These are phyloP conservation scores for Metarhizium sp. DNA, from an alignment of 2,329 filamentous ascomycete genomes.

Conservation along the genomic window DNA sequence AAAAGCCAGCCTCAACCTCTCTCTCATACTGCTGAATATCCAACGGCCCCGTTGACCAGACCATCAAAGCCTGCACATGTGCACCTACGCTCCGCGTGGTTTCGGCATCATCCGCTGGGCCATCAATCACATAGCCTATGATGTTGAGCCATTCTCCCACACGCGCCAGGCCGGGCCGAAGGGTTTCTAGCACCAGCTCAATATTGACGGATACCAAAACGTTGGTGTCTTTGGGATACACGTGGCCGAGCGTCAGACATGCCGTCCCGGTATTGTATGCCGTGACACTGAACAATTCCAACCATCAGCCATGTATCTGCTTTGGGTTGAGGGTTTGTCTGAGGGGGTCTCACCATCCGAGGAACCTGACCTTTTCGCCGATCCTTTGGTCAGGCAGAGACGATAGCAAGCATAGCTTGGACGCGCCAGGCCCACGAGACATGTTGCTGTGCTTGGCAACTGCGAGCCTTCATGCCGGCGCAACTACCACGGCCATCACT, in stretches of 20 bases:
- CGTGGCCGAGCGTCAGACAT: constrained; percentile 58
- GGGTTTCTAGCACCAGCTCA: constrained; percentile 55
- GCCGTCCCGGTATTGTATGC: constrained; percentile 45
- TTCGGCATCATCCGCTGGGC: not conserved
- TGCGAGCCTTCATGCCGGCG: not conserved
- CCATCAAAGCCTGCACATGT: constrained; percentile 61
- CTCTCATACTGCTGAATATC: constrained; percentile 63
- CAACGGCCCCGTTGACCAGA: constrained; percentile 70
- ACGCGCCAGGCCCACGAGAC: constrained; percentile 54
- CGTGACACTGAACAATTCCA: constrained; percentile 31
- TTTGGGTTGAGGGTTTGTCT: not conserved
- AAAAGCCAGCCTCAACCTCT: constrained; percentile 32
- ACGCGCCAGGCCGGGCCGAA: constrained; percentile 54
- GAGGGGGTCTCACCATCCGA: constrained; percentile 67
- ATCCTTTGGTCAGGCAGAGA: constrained; percentile 40
- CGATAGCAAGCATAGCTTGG: constrained; percentile 55
- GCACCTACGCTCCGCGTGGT: constrained; percentile 13
- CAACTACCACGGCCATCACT: not conserved
- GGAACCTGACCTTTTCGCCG: constrained; percentile 77
- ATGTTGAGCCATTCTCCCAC: constrained; percentile 85
- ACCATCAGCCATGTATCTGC: not conserved
- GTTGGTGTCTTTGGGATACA: constrained; percentile 40
- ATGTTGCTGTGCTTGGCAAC: constrained; percentile 20
- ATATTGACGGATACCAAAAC: constrained; percentile 58
- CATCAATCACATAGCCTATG: constrained; percentile 59